These are phyloP conservation scores for Scheffersomyces segobiensis DNA, from an alignment of 1,139 yeast species.

Conservation along the genomic window DNA sequence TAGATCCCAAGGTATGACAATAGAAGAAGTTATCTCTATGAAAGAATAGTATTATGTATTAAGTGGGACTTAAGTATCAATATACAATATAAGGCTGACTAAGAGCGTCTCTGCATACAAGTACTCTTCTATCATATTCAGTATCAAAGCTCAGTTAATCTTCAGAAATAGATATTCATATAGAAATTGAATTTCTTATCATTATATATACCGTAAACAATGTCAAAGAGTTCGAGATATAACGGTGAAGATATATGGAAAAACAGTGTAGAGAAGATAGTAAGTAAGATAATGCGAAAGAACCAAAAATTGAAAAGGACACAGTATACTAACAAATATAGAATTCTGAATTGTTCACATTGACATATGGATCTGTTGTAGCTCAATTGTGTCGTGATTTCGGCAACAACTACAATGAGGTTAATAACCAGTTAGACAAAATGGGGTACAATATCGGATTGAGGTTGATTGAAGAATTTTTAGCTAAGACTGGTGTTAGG, in stretches of 20 bases:
- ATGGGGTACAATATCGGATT: conserved; percentile 98
- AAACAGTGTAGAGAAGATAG: conserved; percentile 81
- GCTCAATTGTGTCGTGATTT: conserved; percentile 89
- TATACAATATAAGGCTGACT: neutral
- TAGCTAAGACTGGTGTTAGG: conserved; percentile 82
- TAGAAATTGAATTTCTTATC: neutral
- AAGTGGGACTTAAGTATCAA: too few species aligned
- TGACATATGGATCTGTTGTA: conserved; percentile 93
- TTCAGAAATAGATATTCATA: neutral
- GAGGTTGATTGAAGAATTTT: conserved; percentile 86
- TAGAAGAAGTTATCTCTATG: too few species aligned
- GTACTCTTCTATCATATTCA: too few species aligned
- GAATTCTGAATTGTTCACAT: conserved; percentile 89
- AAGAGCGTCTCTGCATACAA: too few species aligned
- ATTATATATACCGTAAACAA: conserved; percentile 11
- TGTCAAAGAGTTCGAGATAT: conserved; percentile 56
- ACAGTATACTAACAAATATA: conserved; percentile 17
- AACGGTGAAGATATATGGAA: conserved; percentile 94
- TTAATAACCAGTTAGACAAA: conserved; percentile 78
- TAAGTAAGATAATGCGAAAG: conserved; percentile 32
- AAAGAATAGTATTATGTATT: too few species aligned
- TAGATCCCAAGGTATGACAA: too few species aligned
- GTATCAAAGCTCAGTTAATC: neutral
- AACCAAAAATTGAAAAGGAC: neutral
- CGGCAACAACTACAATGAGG: conserved; percentile 71